Conservation (phyloP, 1,284 basidiomycete species). For the Flammula alnicola region DNA sequence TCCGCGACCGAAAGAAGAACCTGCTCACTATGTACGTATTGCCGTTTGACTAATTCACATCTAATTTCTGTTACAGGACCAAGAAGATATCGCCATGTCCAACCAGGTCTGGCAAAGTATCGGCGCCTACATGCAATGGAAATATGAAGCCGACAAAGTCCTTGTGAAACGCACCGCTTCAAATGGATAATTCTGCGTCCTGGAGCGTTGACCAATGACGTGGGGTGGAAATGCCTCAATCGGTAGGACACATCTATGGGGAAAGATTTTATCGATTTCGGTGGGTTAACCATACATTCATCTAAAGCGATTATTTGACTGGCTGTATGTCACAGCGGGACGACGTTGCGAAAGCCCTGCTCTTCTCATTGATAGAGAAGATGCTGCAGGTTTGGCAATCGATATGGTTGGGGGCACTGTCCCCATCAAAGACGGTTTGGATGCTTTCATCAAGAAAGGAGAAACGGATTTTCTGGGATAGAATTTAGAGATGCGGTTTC, state of each 20-base stretch:
- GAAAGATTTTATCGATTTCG: no score
- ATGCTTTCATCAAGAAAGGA: slow-evolving; percentile 50
- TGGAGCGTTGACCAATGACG: slow-evolving; percentile 56
- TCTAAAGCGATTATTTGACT: no score
- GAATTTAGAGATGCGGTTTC: no score
- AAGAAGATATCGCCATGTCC: no score
- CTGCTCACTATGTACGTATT: no score
- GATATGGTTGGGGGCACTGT: slow-evolving; percentile 64
- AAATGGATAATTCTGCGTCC: slow-evolving; percentile 76
- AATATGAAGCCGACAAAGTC: slow-evolving; percentile 73
- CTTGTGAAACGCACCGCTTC: slow-evolving; percentile 60
- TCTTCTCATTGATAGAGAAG: slow-evolving; percentile 53
- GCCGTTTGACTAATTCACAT: no score
- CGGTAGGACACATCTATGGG: slow-evolving; percentile 56
- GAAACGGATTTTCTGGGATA: slow-evolving; percentile 50
- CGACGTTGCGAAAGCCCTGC: slow-evolving; percentile 63
- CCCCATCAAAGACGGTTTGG: slow-evolving; percentile 49
- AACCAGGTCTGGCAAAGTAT: no score
- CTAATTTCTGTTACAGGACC: no score
- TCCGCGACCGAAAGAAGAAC: no score
- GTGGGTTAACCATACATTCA: no score
- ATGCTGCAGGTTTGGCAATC: slow-evolving; percentile 61
- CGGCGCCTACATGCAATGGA: slow-evolving; percentile 58
- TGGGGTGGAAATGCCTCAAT: slow-evolving; percentile 56
- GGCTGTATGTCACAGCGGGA: no score